Evolutionary conservation across 202 grass and related monocot species (phyloP), one percentile per base, ranked within the genome.

Genomic region (Digitaria exilis): DNA sequence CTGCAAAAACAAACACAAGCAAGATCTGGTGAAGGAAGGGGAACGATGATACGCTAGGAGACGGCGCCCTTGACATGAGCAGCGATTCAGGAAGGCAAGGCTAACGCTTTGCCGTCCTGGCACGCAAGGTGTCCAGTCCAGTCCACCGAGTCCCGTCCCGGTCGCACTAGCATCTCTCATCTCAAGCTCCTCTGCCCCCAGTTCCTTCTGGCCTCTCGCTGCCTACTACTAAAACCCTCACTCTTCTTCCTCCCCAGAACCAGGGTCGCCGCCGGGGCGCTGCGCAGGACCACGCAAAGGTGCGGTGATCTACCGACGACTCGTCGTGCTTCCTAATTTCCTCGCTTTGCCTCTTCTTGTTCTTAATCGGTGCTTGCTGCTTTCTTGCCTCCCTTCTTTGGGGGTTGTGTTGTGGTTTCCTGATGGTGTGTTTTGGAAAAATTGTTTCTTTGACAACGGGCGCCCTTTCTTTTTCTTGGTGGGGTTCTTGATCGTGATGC

Each of bases 41-140:
- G 16, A 39, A 39, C 18, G 21, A 22, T 16, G 68, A 19, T 48
- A 7, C 5, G 45, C 9, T 21, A 9, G 16, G 48, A 21, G 18
- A 11, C 49, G 46, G 71, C 29, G 71, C 71, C 70, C 70, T 54
- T 35, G 46, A 54, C 70, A 73, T 73, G 70, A 73, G 70, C 70
- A 73, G 17, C 45, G 16, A 71, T 69, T 71, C 68, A 48, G 68
- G 42, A 2, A 48, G 22, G 5, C 0, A 6, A 50, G 34, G 9
- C 44, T 67, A 17, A 28, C 10, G 78, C 77, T 80, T 80, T 80
- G 54, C 78, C 18, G 39, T 42, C 78, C 25, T 45, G 65, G 35
- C 78, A 81, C 78, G 78, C 78, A 81, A 81, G 78, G 65, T 54
- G 46, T 54, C 45, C 45, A 7, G 65, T 57, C 54, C 54, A 24